Evolutionary conservation across 2,329 filamentous ascomycete species (phyloP).

Genomic region (Stachybotrys echinatus): DNA sequence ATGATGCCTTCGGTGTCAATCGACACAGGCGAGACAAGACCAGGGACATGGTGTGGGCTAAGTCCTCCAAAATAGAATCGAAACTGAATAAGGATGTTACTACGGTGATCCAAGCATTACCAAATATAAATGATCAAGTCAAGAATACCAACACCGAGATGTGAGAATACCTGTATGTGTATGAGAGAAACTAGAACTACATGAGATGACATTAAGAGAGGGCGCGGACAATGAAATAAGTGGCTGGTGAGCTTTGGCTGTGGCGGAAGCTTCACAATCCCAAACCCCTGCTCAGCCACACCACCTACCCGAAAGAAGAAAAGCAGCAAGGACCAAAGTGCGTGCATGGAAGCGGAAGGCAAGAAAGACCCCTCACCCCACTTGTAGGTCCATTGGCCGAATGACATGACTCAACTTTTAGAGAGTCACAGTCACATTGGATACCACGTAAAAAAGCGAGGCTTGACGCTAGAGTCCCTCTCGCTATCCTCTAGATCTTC

Average conservation of each 20-base stretch:
- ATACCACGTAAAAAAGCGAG: constrained; percentile 3
- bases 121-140: too few species aligned
- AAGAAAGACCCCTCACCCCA: background rate
- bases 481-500: constrained; percentile 10
- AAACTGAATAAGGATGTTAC: too few species aligned
- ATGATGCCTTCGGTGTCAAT: background rate
- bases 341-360: background rate
- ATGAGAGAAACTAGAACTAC: too few species aligned
- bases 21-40: background rate
- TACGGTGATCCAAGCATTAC: too few species aligned
- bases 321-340: background rate
- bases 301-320: background rate
- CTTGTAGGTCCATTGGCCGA: background rate
- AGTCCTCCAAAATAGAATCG: too few species aligned
- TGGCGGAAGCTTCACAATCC: constrained; percentile 11
- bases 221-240: background rate
- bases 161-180: too few species aligned
- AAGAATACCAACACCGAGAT: too few species aligned
- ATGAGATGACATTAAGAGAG: too few species aligned
- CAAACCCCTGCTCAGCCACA: constrained; percentile 11
- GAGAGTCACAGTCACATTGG: constrained; percentile 6
- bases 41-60: background rate
- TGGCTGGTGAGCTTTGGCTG: constrained; percentile 3
- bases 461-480: constrained; percentile 14
- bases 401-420: constrained; percentile 18